These are phyloP conservation scores for Sclerotinia borealis DNA, from an alignment of 2,329 filamentous ascomycete species.

Conservation along the genomic window DNA sequence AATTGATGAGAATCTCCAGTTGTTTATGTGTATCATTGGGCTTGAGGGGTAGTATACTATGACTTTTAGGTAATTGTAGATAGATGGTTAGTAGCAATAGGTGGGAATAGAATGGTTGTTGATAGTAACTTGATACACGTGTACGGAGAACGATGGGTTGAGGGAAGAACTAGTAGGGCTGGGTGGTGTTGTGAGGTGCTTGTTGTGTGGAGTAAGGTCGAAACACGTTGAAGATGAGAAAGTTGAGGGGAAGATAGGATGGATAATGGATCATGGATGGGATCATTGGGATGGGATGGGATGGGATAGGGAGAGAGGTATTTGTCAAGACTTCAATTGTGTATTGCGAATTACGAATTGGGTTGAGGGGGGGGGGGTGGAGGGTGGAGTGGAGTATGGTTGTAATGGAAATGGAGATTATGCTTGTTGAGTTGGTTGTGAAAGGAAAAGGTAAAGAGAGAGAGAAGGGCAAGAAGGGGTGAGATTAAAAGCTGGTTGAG, in stretches of 20 bases:
- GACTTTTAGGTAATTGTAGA: neutral
- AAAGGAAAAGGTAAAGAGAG: neutral
- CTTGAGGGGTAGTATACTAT: neutral
- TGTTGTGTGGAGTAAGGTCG: neutral
- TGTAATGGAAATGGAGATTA: conserved; percentile 4
- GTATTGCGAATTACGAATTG: neutral
- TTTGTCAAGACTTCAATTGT: neutral
- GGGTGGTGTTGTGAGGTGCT: too few species aligned
- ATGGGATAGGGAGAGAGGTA: neutral
- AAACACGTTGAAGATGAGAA: conserved; percentile 3
- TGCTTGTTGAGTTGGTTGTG: conserved; percentile 9
- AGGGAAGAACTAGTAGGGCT: neutral
- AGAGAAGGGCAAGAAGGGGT: neutral
- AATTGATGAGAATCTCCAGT: conserved; percentile 10
- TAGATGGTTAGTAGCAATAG: neutral
- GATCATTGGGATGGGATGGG: neutral
- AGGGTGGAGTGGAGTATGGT: conserved; percentile 7
- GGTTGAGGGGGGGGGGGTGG: neutral
- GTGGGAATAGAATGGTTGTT: neutral
- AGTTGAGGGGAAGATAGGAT: neutral
- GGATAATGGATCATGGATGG: too few species aligned
- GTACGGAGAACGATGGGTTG: conserved; percentile 3
- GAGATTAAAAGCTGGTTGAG: neutral
- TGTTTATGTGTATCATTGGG: conserved; percentile 11
- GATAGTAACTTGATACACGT: conserved; percentile 5